Evolutionary conservation across 1,139 yeast species (phyloP).

Genomic region (Yarrowia galli): DNA sequence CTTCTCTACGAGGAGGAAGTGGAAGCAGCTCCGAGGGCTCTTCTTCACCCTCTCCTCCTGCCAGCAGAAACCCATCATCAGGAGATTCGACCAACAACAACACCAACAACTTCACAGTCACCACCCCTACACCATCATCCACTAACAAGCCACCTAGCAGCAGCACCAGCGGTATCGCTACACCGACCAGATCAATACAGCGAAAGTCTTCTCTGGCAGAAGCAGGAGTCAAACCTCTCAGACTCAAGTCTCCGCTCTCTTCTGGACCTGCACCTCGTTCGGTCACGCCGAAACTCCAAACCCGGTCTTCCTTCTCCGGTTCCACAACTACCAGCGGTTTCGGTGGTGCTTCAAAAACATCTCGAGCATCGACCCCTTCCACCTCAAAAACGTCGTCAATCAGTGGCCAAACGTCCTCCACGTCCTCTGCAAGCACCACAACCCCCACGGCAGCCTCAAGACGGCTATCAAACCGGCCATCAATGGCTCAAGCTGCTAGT

Average conservation of each 20-base stretch:
- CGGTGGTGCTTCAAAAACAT: neutral
- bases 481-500: neutral
- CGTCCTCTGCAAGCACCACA: neutral
- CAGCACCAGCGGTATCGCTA: neutral
- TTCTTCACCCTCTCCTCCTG: conserved; percentile 7
- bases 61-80: neutral
- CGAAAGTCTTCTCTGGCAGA: conserved; percentile 18
- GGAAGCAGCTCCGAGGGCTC: conserved; percentile 18
- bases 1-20: conserved; percentile 9
- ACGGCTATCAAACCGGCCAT: neutral
- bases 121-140: neutral
- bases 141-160: neutral
- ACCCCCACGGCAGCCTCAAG: neutral
- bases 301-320: neutral
- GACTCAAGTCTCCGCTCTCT: conserved; percentile 1
- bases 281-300: conserved; percentile 3
- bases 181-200: conserved; percentile 8
- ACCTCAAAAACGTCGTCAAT: neutral
- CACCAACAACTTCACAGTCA: neutral
- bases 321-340: neutral
- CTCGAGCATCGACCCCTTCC: neutral
- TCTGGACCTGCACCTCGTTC: conserved; percentile 6
- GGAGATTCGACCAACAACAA: neutral
- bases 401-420: neutral
- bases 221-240: conserved; percentile 19